Base-by-base conservation (phyloP, 805 yeast genomes). In the Cyberlindnera sargentensis region DNA sequence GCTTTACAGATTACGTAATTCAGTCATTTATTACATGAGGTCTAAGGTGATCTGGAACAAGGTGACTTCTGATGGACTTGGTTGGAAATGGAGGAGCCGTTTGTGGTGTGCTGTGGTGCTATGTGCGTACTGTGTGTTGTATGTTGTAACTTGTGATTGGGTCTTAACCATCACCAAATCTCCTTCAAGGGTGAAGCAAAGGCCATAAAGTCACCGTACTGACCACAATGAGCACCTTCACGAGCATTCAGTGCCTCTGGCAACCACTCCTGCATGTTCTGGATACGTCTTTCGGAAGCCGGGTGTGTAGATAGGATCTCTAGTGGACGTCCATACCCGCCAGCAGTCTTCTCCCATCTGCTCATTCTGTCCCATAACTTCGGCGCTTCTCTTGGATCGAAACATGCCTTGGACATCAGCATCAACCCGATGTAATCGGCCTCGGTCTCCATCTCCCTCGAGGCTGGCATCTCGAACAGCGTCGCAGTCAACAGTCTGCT, bases 381-480 rank as follows among this genome's bases (percentile, higher is more conserved):
- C 1, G 83, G 76, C 0, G 96, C 84, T 51, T 81, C 87, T 15
- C 66, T 65, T 5, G 96, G 89, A 49, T 90, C 67, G 62, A 73
- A 93, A 60, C 99, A 93, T 38, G 95, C 95, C 46, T 80, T 69
- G 3, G 96, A 78, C 96, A 91, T 86, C 51, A 91, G 71, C 80
- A 88, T 83, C 47, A 93, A 67, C 0, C 99, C 99, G 29, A 93
- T 90, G 55, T 82, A 82, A 63, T 93, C 99, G 0, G 99, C 98
- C 62, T 93, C 99, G 1, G 88, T 75, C 63, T 93, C 99, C 96
- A 88, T 88, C 46, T 78, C 87, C 55, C 99, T 71, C 1, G 95
- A 84, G 0, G 95, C 84, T 0, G 97, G 97, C 75, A 83, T 75
- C 50, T 78, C 76, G 39, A 89, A 60, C 10, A 78, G 58, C 1